Evolutionary conservation across 352 stramenopile species (phyloP), one percentile per base, ranked within the genome.

Genomic region (Pythium dissimile): DNA sequence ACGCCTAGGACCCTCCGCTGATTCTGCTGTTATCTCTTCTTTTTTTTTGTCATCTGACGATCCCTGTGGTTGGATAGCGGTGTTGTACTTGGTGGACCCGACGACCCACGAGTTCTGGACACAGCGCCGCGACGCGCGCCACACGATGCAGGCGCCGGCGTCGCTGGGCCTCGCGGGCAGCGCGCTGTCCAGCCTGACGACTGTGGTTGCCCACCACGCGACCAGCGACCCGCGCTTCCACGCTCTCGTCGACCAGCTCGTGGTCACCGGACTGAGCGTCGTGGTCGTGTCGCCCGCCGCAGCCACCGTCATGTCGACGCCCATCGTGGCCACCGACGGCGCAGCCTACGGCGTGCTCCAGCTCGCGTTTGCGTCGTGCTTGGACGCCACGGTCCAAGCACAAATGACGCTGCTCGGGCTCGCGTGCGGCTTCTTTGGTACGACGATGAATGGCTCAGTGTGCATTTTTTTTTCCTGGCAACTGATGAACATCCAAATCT

Each of bases 91-190:
- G 0, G 62, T 89, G 16, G 79, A 91, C 26, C 71, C 81, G 18
- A 71, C 66, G 8, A 75, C 53, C 24, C 86, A 89, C 20, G 73
- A 91, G 30, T 61, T 91, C 2, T 91, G 81, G 81, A 86, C 77
- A 9, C 73, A 84, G 48, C 70, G 67, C 69, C 39, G 69, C 58
- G 24, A 75, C 69, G 31, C 57, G 67, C 5, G 66, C 77, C 37
- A 57, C 30, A 47, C 43, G 23, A 20, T 59, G n/a, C 75, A 86
- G 56, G 70, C 82, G 0, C 72, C 81, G 7, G 75, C 70, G 3
- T 73, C 73, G 23, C 55, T 89, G 1, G 81, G 81, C 0, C 83
- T 91, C 47, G 71, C 77, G 38, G 81, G 81, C 1, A 71, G 54
- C 15, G 69, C 75, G 12, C 45, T 87, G 11, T 73, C 77, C 0